Evolutionary conservation across 805 yeast genomes (phyloP).

Genomic region (Saturnispora bothae): DNA sequence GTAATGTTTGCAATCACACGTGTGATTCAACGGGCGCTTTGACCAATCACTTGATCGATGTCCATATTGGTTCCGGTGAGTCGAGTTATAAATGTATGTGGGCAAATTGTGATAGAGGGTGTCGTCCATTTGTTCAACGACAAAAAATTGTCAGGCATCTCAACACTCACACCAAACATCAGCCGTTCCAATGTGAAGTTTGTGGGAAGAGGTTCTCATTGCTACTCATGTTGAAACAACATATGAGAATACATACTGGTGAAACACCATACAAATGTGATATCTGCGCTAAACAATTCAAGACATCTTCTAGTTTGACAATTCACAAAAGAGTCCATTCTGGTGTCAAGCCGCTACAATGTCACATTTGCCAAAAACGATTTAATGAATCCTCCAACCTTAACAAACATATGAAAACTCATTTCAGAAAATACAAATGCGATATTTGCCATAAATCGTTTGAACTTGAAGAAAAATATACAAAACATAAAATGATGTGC

Average conservation of each 20-base stretch:
- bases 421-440: slow-evolving; percentile 44
- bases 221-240: slow-evolving; percentile 69
- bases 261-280: slow-evolving; percentile 77
- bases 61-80: slow-evolving; percentile 69
- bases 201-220: slow-evolving; percentile 72
- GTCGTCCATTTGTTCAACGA: slow-evolving; percentile 61
- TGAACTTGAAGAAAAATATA: slow-evolving; percentile 32
- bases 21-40: slow-evolving; percentile 51
- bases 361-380: slow-evolving; percentile 72
- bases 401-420: slow-evolving; percentile 79
- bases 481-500: slow-evolving; percentile 29
- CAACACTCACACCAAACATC: slow-evolving; percentile 77
- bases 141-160: slow-evolving; percentile 82
- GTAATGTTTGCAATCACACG: slow-evolving; percentile 34
- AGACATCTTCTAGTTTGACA: slow-evolving; percentile 72
- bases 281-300: slow-evolving; percentile 65
- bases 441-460: slow-evolving; percentile 43
- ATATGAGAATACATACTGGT: slow-evolving; percentile 76
- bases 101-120: slow-evolving; percentile 62
- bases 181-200: slow-evolving; percentile 61
- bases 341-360: slow-evolving; percentile 77
- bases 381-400: slow-evolving; percentile 86
- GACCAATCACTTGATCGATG: slow-evolving; percentile 56
- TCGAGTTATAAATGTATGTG: slow-evolving; percentile 63
- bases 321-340: slow-evolving; percentile 83